These are phyloP conservation scores for Kodamaea plutei DNA, from an alignment of 1,139 yeast species.

Conservation along the genomic window DNA sequence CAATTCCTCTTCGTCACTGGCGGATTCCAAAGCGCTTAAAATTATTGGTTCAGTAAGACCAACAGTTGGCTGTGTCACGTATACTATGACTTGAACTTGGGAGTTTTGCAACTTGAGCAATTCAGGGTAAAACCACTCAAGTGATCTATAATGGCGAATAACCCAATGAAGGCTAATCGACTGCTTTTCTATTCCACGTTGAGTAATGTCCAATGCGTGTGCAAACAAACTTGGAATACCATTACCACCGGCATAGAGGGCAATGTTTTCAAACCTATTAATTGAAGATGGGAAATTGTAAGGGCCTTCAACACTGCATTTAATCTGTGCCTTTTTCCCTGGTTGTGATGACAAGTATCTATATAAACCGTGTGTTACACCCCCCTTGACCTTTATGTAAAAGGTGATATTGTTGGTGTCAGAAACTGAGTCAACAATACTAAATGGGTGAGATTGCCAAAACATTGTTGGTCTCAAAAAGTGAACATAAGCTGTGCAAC, in stretches of 20 bases:
- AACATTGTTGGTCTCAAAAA: conserved; percentile 39
- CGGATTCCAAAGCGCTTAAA: conserved; percentile 7
- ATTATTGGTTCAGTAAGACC: conserved; percentile 18
- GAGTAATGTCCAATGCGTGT: conserved; percentile 27
- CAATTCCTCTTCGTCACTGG: conserved; percentile 13
- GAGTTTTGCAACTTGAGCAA: conserved; percentile 25
- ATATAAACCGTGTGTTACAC: conserved; percentile 32
- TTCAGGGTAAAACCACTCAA: conserved; percentile 29
- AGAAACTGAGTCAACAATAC: conserved; percentile 38
- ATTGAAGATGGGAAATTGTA: conserved; percentile 32
- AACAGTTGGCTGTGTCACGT: conserved; percentile 25
- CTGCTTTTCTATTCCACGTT: conserved; percentile 6
- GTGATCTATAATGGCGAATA: conserved; percentile 37
- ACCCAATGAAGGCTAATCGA: conserved; percentile 44
- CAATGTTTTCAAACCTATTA: conserved; percentile 48
- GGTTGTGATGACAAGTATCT: conserved; percentile 45
- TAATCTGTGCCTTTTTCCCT: conserved; percentile 32
- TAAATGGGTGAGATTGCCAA: conserved; percentile 60
- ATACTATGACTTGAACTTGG: conserved; percentile 31
- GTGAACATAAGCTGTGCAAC: conserved; percentile 37
- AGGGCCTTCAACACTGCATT: conserved; percentile 40
- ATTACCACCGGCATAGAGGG: conserved; percentile 65
- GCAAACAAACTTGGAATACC: conserved; percentile 58
- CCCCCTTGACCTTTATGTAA: conserved; percentile 38
- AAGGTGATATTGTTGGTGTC: conserved; percentile 26